Conservation (phyloP, 169 alveolate species). For the Besnoitia besnoiti region DNA sequence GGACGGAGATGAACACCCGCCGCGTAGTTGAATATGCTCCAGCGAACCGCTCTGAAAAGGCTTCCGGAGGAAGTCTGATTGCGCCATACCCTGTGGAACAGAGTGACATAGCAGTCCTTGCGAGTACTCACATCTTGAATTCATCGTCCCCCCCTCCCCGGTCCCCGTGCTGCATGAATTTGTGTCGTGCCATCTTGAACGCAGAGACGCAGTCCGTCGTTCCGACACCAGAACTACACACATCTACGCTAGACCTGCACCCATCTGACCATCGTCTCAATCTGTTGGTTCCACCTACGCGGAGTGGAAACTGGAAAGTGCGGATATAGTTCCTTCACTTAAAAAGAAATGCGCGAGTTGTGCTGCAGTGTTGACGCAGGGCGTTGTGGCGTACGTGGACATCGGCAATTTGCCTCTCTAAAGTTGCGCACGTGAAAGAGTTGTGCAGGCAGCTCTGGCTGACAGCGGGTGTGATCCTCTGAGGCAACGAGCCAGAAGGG, state of each 20-base stretch:
- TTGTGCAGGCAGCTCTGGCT: conserved; percentile 21
- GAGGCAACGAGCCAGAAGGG: background rate
- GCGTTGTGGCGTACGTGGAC: background rate
- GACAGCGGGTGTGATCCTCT: background rate
- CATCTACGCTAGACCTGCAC: background rate
- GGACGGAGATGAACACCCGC: background rate
- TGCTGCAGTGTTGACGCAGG: background rate
- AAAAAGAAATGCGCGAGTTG: background rate
- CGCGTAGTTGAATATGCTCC: background rate
- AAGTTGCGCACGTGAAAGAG: background rate
- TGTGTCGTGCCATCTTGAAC: too few species aligned
- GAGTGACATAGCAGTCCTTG: background rate
- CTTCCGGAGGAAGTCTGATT: conserved; percentile 10
- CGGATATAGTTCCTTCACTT: background rate
- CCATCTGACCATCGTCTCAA: too few species aligned
- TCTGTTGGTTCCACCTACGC: background rate
- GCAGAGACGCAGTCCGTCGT: too few species aligned
- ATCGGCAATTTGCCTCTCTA: background rate
- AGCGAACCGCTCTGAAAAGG: background rate
- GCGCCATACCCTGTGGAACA: conserved; percentile 4
- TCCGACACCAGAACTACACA: background rate
- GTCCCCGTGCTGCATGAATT: too few species aligned
- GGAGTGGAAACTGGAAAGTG: background rate
- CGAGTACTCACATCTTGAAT: too few species aligned
- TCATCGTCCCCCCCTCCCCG: too few species aligned